phyloP scores from a whole-genome alignment of 2,329 filamentous ascomycete genomes.

The Trichoderma lentiforme region DNA sequence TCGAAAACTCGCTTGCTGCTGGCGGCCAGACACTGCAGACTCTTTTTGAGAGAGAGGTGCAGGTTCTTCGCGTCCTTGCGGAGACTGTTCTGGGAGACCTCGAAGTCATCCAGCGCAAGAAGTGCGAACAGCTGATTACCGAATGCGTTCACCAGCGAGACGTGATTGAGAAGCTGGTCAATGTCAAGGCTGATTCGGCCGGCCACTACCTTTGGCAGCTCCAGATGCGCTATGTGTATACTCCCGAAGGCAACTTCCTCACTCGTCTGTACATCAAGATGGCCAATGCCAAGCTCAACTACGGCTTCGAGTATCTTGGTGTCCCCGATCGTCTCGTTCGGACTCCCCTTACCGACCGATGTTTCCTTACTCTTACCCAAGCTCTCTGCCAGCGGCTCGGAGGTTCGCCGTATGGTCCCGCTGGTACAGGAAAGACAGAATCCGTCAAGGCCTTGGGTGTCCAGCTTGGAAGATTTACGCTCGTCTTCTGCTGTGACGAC shows the following conservation, averaged over 20 bases:
- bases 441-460: conserved; percentile 97
- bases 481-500: conserved; percentile 99
- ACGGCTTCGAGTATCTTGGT: conserved; percentile 97
- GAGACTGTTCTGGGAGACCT: conserved; percentile 87
- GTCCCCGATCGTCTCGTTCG: conserved; percentile 94
- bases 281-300: conserved; percentile 92
- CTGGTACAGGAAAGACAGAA: conserved; percentile 97
- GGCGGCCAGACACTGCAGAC: conserved; percentile 67
- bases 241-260: conserved; percentile 72
- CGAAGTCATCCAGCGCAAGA: conserved; percentile 82
- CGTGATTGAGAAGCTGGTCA: conserved; percentile 80
- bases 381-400: conserved; percentile 91
- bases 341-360: conserved; percentile 94
- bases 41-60: conserved; percentile 78
- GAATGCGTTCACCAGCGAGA: conserved; percentile 98
- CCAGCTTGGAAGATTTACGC: conserved; percentile 92
- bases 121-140: conserved; percentile 97
- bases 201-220: conserved; percentile 90
- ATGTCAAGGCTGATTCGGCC: conserved; percentile 68
- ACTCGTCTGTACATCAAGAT: conserved; percentile 88
- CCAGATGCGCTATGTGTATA: conserved; percentile 95
- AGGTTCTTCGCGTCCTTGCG: conserved; percentile 80
- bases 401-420: conserved; percentile 94
- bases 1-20: conserved; percentile 71
- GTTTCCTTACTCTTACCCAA: conserved; percentile 96